phyloP scores from a whole-genome alignment of 176 grass and related monocot species.

The Oryza coarctata region DNA sequence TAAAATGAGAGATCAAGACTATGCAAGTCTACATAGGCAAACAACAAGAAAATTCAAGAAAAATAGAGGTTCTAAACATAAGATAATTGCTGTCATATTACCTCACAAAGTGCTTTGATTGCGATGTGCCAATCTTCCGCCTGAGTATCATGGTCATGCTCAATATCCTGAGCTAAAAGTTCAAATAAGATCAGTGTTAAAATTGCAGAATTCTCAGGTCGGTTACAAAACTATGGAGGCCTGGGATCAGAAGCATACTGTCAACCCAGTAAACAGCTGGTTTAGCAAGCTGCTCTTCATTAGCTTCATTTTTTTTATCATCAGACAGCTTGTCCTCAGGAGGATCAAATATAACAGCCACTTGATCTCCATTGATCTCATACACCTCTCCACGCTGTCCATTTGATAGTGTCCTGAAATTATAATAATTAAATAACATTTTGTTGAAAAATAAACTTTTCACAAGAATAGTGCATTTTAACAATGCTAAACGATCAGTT shows the following conservation, averaged over 20 bases:
- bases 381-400: constrained; percentile 86
- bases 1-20: not conserved
- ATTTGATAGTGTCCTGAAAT: constrained; percentile 68
- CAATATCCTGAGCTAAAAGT: constrained; percentile 83
- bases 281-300: constrained; percentile 46
- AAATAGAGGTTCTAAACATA: constrained; percentile 17
- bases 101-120: constrained; percentile 86
- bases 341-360: constrained; percentile 87
- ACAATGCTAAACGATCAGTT: constrained; percentile 13
- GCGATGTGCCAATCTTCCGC: constrained; percentile 79
- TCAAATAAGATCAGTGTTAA: constrained; percentile 20
- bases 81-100: constrained; percentile 36
- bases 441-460: not conserved
- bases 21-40: constrained; percentile 12
- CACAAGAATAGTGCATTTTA: not conserved
- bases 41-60: constrained; percentile 14
- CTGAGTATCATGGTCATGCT: constrained; percentile 61
- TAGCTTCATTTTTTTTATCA: constrained; percentile 41
- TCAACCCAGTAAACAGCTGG: constrained; percentile 73
- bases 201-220: constrained; percentile 20
- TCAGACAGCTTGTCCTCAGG: constrained; percentile 47
- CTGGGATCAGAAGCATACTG: constrained; percentile 62
- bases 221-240: constrained; percentile 15
- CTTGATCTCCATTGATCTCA: constrained; percentile 80
- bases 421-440: constrained; percentile 30